phyloP scores from a whole-genome alignment of 73 alveolate genomes.

The Tetrahymena thermophila region DNA sequence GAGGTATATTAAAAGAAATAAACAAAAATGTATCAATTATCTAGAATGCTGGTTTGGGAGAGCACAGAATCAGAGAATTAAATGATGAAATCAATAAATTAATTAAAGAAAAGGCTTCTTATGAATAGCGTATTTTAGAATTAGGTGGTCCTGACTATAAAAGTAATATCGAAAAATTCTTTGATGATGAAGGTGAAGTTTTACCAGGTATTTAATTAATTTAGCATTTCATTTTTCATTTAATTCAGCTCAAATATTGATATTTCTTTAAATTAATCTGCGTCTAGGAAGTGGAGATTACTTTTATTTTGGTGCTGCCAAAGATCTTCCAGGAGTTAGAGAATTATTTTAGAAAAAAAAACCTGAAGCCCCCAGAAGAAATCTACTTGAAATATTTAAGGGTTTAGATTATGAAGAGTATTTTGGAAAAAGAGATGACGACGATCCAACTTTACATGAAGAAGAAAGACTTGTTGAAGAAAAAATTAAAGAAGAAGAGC shows the following conservation, averaged over 20 bases:
- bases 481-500: background rate
- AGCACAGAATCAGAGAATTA: conserved; percentile 87
- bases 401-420: background rate
- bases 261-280: background rate
- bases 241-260: background rate
- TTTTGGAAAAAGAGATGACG: background rate
- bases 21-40: conserved; percentile 80
- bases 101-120: conserved; percentile 75
- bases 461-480: background rate
- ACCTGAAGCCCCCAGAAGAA: conserved; percentile 67
- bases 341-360: conserved; percentile 81
- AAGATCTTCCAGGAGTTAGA: conserved; percentile 90
- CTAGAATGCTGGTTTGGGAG: conserved; percentile 96
- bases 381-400: background rate
- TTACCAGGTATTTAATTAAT: conserved; percentile 53
- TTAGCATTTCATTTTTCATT: background rate
- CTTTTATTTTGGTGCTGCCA: conserved; percentile 96
- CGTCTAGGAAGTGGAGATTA: conserved; percentile 79
- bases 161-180: conserved; percentile 54
- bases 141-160: conserved; percentile 96
- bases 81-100: conserved; percentile 94
- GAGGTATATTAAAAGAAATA: conserved; percentile 74
- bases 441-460: background rate
- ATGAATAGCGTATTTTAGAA: conserved; percentile 91
- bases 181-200: conserved; percentile 83